phyloP scores from a whole-genome alignment of 164 flowering plant genomes.

The Litsea cubeba region DNA sequence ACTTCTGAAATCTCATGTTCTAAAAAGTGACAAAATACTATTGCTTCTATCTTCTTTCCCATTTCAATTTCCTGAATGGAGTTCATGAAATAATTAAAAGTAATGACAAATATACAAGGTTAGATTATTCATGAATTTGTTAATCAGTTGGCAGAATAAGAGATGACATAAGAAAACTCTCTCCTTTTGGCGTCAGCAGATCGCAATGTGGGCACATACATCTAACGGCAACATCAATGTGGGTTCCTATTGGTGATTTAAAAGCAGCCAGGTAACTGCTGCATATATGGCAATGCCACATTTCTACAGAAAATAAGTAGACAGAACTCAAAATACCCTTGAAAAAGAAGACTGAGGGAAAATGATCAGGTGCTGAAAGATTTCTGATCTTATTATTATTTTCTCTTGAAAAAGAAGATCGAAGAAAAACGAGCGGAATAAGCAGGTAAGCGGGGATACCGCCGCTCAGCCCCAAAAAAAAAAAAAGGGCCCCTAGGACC shows the following conservation, averaged over 20 bases:
- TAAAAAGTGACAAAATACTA: not conserved
- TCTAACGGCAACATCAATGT: not conserved
- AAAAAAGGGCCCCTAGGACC: not conserved
- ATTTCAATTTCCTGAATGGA: not conserved
- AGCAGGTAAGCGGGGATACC: no score
- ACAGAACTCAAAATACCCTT: not conserved
- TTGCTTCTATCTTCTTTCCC: not conserved
- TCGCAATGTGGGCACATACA: not conserved
- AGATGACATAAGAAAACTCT: no score
- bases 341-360: not conserved
- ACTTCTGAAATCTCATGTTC: not conserved
- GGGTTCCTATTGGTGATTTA: not conserved
- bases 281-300: not conserved
- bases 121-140: not conserved
- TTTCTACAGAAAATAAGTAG: not conserved
- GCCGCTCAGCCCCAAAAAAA: no score
- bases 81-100: no score
- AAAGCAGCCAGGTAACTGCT: not conserved
- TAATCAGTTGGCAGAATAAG: no score
- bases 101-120: not conserved
- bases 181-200: not conserved
- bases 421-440: no score
- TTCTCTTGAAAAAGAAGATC: no score
- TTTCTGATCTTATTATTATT: no score
- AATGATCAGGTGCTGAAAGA: not conserved